Conservation (phyloP, 1,284 basidiomycete genomes). For the Cryptococcus sp. region DNA sequence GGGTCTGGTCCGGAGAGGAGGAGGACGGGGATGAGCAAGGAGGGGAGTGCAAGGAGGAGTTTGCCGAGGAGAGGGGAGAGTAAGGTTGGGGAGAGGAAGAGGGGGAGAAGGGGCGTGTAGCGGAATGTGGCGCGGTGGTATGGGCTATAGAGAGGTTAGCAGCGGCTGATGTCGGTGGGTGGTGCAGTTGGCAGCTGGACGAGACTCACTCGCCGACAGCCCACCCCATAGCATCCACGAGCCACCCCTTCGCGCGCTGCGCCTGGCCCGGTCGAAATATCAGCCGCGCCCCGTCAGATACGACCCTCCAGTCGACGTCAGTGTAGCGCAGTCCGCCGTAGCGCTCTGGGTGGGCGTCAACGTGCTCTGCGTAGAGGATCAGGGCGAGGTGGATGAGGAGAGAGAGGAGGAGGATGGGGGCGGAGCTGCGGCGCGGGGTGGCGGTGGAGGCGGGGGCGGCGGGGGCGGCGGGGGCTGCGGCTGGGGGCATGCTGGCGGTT, state of each 20-base stretch:
- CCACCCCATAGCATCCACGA: slow-evolving; percentile 52
- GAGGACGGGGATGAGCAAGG: slow-evolving; percentile 74
- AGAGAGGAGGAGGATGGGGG: slow-evolving; percentile 20
- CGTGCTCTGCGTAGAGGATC: slow-evolving; percentile 39
- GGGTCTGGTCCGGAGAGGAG: slow-evolving; percentile 55
- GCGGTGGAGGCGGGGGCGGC: slow-evolving; percentile 1
- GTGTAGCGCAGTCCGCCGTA: slow-evolving; percentile 74
- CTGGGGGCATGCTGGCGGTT: no score
- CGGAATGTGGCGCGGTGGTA: slow-evolving; percentile 92
- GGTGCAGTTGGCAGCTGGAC: not conserved
- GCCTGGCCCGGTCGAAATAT: slow-evolving; percentile 37
- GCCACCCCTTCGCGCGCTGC: slow-evolving; percentile 59
- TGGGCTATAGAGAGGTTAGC: slow-evolving; percentile 59
- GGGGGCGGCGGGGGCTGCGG: not conserved
- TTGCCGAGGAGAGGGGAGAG: slow-evolving; percentile 83
- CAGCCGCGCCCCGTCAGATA: slow-evolving; percentile 68
- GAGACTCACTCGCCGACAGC: slow-evolving; percentile 54
- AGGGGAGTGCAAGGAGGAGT: slow-evolving; percentile 79
- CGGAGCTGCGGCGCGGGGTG: not conserved
- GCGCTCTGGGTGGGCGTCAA: slow-evolving; percentile 40
- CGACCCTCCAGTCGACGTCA: slow-evolving; percentile 94
- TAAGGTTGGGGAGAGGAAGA: slow-evolving; percentile 76
- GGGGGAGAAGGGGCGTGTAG: slow-evolving; percentile 89
- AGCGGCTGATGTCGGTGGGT: not conserved
- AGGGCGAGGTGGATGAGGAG: slow-evolving; percentile 31